Conservation (phyloP, 129 eudicot species). For the Flaveria trinervia region DNA sequence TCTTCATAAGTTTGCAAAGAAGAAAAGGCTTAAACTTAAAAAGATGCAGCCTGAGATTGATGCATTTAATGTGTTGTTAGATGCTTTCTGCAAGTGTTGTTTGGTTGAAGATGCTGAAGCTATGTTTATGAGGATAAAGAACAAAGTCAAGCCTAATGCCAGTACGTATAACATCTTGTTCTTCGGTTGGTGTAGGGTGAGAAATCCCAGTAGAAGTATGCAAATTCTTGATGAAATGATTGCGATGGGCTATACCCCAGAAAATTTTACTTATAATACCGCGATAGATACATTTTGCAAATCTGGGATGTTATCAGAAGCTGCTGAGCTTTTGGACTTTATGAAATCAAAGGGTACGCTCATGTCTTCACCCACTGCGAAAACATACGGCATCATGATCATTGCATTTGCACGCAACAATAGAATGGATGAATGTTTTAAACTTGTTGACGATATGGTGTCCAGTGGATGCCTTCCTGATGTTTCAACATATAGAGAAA, state of each 20-base stretch:
- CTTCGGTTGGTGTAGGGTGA: slow-evolving; percentile 90
- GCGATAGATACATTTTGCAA: slow-evolving; percentile 88
- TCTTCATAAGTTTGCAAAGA: slow-evolving; percentile 81
- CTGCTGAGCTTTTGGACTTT: slow-evolving; percentile 58
- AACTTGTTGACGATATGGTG: slow-evolving; percentile 68
- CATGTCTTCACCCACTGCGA: slow-evolving; percentile 84
- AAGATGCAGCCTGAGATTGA: slow-evolving; percentile 71
- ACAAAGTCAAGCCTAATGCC: slow-evolving; percentile 65
- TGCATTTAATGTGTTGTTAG: slow-evolving; percentile 74
- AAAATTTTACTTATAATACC: slow-evolving; percentile 72
- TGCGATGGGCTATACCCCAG: slow-evolving; percentile 64
- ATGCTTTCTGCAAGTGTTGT: slow-evolving; percentile 80
- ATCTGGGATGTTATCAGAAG: slow-evolving; percentile 77
- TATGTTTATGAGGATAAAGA: slow-evolving; percentile 59
- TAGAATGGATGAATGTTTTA: slow-evolving; percentile 61
- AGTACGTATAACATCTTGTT: slow-evolving; percentile 73
- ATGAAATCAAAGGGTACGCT: slow-evolving; percentile 70
- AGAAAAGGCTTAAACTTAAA: slow-evolving; percentile 76
- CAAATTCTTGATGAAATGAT: slow-evolving; percentile 75
- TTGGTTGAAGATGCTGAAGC: slow-evolving; percentile 78
- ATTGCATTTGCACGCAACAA: slow-evolving; percentile 61
- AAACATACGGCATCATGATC: slow-evolving; percentile 76
- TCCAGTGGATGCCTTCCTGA: slow-evolving; percentile 83
- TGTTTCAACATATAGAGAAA: slow-evolving; percentile 81
- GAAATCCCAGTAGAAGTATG: slow-evolving; percentile 70